Evolutionary conservation across 2,329 filamentous ascomycete species (phyloP), one percentile per base, ranked within the genome.

Genomic region (Ophioceras dolichostomum): DNA sequence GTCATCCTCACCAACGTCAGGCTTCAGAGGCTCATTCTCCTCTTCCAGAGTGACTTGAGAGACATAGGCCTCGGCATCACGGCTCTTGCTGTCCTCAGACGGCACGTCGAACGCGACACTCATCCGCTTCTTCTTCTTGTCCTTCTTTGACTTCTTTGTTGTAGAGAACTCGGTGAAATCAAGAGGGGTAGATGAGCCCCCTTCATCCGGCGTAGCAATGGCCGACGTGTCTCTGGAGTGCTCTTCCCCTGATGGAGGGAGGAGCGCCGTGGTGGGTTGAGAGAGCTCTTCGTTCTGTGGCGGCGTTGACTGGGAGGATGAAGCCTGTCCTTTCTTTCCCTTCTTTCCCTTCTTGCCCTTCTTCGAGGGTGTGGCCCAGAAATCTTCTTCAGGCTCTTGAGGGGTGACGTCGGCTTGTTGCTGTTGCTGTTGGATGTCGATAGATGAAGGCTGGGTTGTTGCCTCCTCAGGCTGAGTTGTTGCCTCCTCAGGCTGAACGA

Each of bases 81-180:
- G 2, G 6, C 2, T 10, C 29, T 10, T 10, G 9, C n/a, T 35
- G 14, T 35, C 22, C 21, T 35, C 33, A 5, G 33, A 17, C n/a
- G 12, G 33, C 19, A 14, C 21, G 32, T 22, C 33, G 13, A 17
- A 34, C 2, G 14, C 19, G 41, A 32, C 8, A 37, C 36, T 21
- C 45, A 12, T 26, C 38, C n/a, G n/a, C n/a, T 44, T 42, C 22
- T 41, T 41, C 35, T 45, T 45, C 37, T 45, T 46, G 19, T 30
- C 39, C 36, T 48, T 53, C 44, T 53, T 54, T 17, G 44, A 36
- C 18, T 43, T 44, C 41, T 48, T 51, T 18, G 19, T 34, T 22
- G 9, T 13, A 13, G 12, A n/a, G 9, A n/a, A 18, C 14, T 22
- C 32, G 19, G 19, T 14, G 13, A n/a, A 14, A 18, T 21, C 32